phyloP scores from a whole-genome alignment of 164 flowering plant species.

The Aristolochia fimbriata region DNA sequence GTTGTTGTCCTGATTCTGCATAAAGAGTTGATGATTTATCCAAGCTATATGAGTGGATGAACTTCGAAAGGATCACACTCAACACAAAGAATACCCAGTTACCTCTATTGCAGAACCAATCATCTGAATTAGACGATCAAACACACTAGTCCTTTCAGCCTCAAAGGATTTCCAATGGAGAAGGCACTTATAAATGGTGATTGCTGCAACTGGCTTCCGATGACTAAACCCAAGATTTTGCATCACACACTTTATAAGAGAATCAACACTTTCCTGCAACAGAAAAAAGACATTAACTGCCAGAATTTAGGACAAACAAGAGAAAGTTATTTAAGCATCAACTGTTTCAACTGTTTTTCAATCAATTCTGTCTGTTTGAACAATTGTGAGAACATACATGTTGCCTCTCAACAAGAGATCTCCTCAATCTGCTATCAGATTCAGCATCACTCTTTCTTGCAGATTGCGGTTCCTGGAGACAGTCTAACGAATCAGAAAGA shows the following conservation, averaged over 20 bases:
- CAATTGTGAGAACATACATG: slow-evolving; percentile 37
- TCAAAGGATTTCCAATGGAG: slow-evolving; percentile 71
- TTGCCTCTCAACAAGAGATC: slow-evolving; percentile 63
- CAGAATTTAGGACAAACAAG: neutral
- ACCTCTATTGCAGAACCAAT: slow-evolving; percentile 69
- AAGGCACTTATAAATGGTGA: slow-evolving; percentile 55
- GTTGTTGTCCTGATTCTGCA: slow-evolving; percentile 77
- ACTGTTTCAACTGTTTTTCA: neutral
- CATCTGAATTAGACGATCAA: slow-evolving; percentile 66
- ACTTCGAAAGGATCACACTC: neutral
- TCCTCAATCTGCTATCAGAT: slow-evolving; percentile 53
- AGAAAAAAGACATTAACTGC: slow-evolving; percentile 3
- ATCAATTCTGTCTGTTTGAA: no score
- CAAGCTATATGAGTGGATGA: neutral
- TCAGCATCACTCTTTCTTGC: slow-evolving; percentile 37
- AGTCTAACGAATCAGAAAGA: neutral
- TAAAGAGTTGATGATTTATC: neutral
- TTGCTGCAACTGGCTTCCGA: slow-evolving; percentile 60
- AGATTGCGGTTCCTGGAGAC: slow-evolving; percentile 54
- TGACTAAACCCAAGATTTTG: slow-evolving; percentile 82
- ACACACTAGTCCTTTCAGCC: slow-evolving; percentile 61
- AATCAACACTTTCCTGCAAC: slow-evolving; percentile 80
- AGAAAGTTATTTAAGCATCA: neutral
- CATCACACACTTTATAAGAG: slow-evolving; percentile 70
- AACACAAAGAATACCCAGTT: neutral